Conservation (phyloP, 2,329 filamentous ascomycete species). For the Aspergillus sp. region DNA sequence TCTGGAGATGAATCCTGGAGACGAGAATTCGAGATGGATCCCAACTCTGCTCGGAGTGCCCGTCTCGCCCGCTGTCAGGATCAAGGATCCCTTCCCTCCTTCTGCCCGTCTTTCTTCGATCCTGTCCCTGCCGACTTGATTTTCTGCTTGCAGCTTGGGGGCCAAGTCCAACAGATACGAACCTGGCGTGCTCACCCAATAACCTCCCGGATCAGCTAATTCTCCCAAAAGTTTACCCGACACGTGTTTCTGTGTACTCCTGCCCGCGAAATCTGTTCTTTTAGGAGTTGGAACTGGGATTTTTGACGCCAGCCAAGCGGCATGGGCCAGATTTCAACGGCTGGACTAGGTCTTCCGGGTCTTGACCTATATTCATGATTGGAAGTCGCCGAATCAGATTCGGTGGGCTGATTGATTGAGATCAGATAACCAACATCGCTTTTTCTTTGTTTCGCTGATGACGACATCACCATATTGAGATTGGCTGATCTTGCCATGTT, state of each 20-base stretch:
- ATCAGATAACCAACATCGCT: neutral
- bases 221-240: neutral
- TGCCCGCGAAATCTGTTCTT: neutral
- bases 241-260: neutral
- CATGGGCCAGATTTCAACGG: neutral
- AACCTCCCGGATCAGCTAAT: neutral
- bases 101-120: neutral
- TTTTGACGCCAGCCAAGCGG: neutral
- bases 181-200: neutral
- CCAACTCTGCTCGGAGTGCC: neutral
- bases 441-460: neutral
- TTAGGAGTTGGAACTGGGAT: neutral
- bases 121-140: neutral
- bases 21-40: neutral
- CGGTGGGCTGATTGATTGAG: neutral
- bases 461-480: neutral
- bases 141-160: neutral
- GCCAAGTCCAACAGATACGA: neutral
- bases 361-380: neutral
- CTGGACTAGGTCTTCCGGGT: neutral
- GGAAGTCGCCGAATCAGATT: neutral
- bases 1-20: neutral
- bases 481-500: neutral
- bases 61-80: neutral
- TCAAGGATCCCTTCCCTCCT: neutral